Percentiles rank a stretch among this genome's conserved stretches.
Conservation (phyloP, 108 stramenopile species). For the Poteriospumella lacustris region DNA sequence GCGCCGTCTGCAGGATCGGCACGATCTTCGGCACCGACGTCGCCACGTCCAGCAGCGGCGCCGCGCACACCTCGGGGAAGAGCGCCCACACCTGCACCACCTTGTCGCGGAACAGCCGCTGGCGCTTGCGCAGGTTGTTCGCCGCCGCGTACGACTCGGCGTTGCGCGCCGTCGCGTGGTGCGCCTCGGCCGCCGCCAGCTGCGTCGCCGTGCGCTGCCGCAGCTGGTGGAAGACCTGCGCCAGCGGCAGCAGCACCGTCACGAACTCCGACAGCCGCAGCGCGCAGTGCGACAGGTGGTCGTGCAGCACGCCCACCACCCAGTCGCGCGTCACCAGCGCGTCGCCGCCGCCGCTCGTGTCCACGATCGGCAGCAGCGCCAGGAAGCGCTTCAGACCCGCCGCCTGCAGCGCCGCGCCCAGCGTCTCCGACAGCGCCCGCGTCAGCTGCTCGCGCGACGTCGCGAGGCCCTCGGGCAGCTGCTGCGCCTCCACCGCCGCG, state of each 20-base stretch:
- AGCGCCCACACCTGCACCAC: constrained; percentile 26
- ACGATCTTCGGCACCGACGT: not conserved
- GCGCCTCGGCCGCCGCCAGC: not conserved
- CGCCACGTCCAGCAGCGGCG: not conserved
- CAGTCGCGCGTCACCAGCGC: not conserved
- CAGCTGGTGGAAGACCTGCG: not conserved
- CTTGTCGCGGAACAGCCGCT: too few species aligned
- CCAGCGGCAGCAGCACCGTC: not conserved
- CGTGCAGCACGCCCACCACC: not conserved
- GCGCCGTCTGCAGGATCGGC: not conserved
- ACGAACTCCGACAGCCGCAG: not conserved
- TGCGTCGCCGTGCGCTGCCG: not conserved
- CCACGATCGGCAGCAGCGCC: not conserved
- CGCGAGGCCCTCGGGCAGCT: not conserved
- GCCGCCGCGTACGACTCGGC: too few species aligned
- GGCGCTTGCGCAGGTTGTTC: too few species aligned
- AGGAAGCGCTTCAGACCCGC: not conserved
- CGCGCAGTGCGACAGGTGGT: not conserved
- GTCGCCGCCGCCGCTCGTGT: not conserved
- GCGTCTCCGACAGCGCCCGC: not conserved
- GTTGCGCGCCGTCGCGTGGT: not conserved
- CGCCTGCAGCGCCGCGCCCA: not conserved
- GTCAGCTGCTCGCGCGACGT: not conserved
- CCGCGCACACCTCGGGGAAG: not conserved
- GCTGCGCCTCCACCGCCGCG: not conserved